These are phyloP conservation scores for Pelargonium citronellum DNA, from an alignment of 441 rosid species.

Conservation along the genomic window DNA sequence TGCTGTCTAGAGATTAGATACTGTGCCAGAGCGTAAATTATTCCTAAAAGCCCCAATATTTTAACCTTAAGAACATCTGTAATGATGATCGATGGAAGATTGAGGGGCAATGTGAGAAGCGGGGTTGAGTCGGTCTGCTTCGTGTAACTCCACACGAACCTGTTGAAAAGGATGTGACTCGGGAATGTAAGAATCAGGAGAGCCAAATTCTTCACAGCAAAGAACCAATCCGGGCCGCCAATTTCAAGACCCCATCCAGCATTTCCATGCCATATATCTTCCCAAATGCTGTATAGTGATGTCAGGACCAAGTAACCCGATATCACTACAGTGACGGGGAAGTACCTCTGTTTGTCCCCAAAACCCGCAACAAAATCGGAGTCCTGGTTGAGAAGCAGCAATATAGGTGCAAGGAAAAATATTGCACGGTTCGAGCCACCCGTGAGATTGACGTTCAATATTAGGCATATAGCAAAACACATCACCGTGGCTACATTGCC, in stretches of 20 bases:
- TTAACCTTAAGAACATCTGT: conserved; percentile 75
- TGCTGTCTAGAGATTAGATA: conserved; percentile 93
- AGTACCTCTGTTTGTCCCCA: conserved; percentile 95
- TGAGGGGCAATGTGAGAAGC: conserved; percentile 73
- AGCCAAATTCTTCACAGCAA: conserved; percentile 82
- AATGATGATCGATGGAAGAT: conserved; percentile 78
- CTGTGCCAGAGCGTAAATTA: conserved; percentile 70
- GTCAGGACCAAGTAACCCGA: conserved; percentile 72
- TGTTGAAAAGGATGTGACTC: conserved; percentile 86
- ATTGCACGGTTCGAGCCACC: conserved; percentile 97
- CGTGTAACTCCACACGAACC: conserved; percentile 76
- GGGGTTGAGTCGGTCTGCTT: conserved; percentile 61
- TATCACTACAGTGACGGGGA: conserved; percentile 76
- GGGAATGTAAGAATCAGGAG: conserved; percentile 84
- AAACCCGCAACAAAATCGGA: conserved; percentile 92
- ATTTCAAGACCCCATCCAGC: conserved; percentile 83
- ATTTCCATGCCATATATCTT: conserved; percentile 88
- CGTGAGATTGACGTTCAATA: conserved; percentile 68
- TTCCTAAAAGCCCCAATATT: conserved; percentile 74
- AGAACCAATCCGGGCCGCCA: conserved; percentile 93
- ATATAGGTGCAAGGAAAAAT: conserved; percentile 90
- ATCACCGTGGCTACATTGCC: conserved; percentile 87
- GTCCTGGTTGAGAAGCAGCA: conserved; percentile 94
- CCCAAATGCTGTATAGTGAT: conserved; percentile 63
- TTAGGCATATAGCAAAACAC: conserved; percentile 95